Conservation (phyloP, 2,329 filamentous ascomycete species). For the Ramichloridium luteum region DNA sequence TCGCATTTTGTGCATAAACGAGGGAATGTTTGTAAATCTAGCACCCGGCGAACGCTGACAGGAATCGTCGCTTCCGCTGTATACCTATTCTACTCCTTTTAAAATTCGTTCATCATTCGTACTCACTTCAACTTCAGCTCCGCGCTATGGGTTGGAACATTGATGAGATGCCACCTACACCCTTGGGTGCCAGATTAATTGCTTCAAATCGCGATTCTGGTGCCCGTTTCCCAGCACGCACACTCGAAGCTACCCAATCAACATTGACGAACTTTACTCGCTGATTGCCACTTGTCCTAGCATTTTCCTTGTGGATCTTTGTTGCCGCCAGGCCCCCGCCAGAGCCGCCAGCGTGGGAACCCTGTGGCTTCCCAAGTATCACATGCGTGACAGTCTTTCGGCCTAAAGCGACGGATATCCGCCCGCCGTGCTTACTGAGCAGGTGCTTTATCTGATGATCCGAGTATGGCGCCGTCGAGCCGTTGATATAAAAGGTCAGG, state of each 20-base stretch:
- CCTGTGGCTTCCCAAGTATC: constrained; percentile 54
- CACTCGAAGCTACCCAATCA: constrained; percentile 78
- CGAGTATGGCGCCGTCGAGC: constrained; percentile 72
- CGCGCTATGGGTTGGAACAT: no score
- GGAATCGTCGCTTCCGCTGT: no score
- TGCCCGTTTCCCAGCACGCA: constrained; percentile 61
- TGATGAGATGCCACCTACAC: constrained; percentile 51
- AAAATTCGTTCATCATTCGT: no score
- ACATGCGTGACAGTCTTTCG: constrained; percentile 73
- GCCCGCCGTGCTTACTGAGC: constrained; percentile 61
- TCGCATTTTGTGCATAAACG: no score
- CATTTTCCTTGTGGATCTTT: constrained; percentile 74
- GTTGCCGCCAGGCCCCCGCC: constrained; percentile 64
- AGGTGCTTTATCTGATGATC: constrained; percentile 77
- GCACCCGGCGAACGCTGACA: no score
- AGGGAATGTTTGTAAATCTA: no score
- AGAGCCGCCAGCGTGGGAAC: constrained; percentile 33
- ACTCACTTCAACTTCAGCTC: no score
- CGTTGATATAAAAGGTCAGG: constrained; percentile 73
- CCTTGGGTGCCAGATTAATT: constrained; percentile 47
- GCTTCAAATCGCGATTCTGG: constrained; percentile 61
- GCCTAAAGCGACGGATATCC: constrained; percentile 56
- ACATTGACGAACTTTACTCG: constrained; percentile 67
- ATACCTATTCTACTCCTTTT: no score
- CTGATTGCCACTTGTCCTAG: constrained; percentile 51